phyloP scores from a whole-genome alignment of 2,329 filamentous ascomycete species.

The Fusarium zealandicum region DNA sequence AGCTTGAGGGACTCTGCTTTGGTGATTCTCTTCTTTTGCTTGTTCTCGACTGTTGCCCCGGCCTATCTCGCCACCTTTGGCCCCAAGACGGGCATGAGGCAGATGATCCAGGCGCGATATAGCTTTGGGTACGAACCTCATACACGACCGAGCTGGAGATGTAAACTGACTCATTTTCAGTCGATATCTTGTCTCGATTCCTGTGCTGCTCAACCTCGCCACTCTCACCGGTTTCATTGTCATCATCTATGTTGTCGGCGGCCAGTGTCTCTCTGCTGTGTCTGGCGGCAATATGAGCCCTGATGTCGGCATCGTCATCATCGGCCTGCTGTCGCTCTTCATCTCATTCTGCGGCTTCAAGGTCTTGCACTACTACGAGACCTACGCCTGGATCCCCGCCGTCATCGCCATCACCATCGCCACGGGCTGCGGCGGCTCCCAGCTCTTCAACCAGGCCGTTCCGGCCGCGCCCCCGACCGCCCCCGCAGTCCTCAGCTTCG shows the following conservation, averaged over 20 bases:
- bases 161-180: slow-evolving; percentile 37
- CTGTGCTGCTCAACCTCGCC: slow-evolving; percentile 68
- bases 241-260: slow-evolving; percentile 67
- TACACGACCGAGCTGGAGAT: background rate
- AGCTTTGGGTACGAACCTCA: slow-evolving; percentile 59
- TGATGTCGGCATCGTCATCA: slow-evolving; percentile 67
- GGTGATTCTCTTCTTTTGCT: slow-evolving; percentile 69
- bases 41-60: slow-evolving; percentile 61
- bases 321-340: slow-evolving; percentile 62
- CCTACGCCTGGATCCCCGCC: slow-evolving; percentile 64
- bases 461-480: slow-evolving; percentile 52
- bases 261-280: slow-evolving; percentile 64
- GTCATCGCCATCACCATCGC: slow-evolving; percentile 63
- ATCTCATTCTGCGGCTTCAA: slow-evolving; percentile 69
- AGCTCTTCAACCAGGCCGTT: slow-evolving; percentile 56
- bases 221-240: slow-evolving; percentile 70
- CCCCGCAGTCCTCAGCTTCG: slow-evolving; percentile 60
- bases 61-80: slow-evolving; percentile 66
- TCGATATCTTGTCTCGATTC: slow-evolving; percentile 64
- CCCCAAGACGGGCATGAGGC: slow-evolving; percentile 68
- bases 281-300: slow-evolving; percentile 57
- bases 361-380: slow-evolving; percentile 64
- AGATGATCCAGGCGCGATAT: slow-evolving; percentile 71
- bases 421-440: slow-evolving; percentile 59
- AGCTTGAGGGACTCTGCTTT: slow-evolving; percentile 63